Percentiles rank a stretch among this genome's conserved stretches.
These are phyloP conservation scores for Raphanus raphanistrum DNA, from an alignment of 345 rosid species.

Conservation along the genomic window DNA sequence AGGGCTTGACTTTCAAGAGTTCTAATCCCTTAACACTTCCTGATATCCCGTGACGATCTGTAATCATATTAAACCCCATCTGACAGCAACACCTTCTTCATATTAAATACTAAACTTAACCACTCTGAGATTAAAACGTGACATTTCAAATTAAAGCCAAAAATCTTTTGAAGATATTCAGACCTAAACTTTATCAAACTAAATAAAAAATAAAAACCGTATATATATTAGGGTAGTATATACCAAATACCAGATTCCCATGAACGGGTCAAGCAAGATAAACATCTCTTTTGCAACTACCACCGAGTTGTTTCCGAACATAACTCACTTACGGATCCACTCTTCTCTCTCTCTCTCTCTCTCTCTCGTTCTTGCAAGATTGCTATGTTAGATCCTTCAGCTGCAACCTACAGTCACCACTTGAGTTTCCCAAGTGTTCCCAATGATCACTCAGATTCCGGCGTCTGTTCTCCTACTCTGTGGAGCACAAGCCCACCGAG, in stretches of 20 bases:
- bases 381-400: slow-evolving; percentile 46
- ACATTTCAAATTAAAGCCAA: slow-evolving; percentile 11
- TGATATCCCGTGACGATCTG: slow-evolving; percentile 21
- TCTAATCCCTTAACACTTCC: slow-evolving; percentile 5
- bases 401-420: slow-evolving; percentile 23
- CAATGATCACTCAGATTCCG: slow-evolving; percentile 50
- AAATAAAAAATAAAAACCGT: neutral
- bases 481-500: slow-evolving; percentile 59
- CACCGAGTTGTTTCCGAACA: neutral
- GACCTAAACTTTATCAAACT: neutral
- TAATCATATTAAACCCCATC: slow-evolving; percentile 6
- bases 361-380: neutral
- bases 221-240: neutral
- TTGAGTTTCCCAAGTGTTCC: slow-evolving; percentile 36
- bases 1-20: slow-evolving; percentile 32
- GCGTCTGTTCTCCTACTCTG: slow-evolving; percentile 61
- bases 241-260: neutral
- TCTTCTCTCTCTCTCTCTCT: neutral
- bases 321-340: neutral
- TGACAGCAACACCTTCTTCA: slow-evolving; percentile 6
- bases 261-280: slow-evolving; percentile 32
- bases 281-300: neutral
- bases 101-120: slow-evolving; percentile 25
- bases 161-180: neutral
- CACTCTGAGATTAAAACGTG: slow-evolving; percentile 23